Evolutionary conservation across 2,329 filamentous ascomycete genomes (phyloP), one percentile per base, ranked within the genome.

Genomic region (Cyphellophora attinorum): DNA sequence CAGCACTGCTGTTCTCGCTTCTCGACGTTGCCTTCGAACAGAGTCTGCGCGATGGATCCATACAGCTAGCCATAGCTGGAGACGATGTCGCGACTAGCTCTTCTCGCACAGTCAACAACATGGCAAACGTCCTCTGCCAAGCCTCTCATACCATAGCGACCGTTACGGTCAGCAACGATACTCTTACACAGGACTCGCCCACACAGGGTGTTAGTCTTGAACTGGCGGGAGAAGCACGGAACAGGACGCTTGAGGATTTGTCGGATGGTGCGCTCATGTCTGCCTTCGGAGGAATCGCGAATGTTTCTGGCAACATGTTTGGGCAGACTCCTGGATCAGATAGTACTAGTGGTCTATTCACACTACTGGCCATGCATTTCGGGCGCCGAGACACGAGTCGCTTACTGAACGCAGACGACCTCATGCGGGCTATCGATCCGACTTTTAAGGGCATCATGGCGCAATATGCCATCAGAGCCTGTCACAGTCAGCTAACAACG

Each of bases 211-310:
- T 44, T 8, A 37, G 40, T 12, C 19, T 45, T 12, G 25, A 30
- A 12, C 29, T 38, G 11, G 33, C 51, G 19, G 49, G 50, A 31
- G 51, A 50, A 14, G 42, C 45, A 18, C 47, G 44, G 23, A 51
- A 51, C 36, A 51, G 50, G 37, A 55, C 51, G 8, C 41, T 56
- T 25, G 25, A 38, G 31, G 40, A 17, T 10, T 51, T 53, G 39
- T 45, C 46, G 11, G 23, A 34, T 17, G 44, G 44, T 37, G 46
- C 47, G 27, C 35, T 44, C n/a, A 47, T 43, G 21, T 39, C 19
- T 19, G 39, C 46, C 16, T 35, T 44, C 30, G 19, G 34, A 21
- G 42, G 40, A 25, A 34, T 41, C 5, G 40, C 39, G 6, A 32
- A 33, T 11, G 29, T 33, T 12, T 40, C 40, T 8, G 28, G 40